These are phyloP conservation scores for Conoideocrella luteorostrata DNA, from an alignment of 2,329 filamentous ascomycete genomes.

Conservation along the genomic window DNA sequence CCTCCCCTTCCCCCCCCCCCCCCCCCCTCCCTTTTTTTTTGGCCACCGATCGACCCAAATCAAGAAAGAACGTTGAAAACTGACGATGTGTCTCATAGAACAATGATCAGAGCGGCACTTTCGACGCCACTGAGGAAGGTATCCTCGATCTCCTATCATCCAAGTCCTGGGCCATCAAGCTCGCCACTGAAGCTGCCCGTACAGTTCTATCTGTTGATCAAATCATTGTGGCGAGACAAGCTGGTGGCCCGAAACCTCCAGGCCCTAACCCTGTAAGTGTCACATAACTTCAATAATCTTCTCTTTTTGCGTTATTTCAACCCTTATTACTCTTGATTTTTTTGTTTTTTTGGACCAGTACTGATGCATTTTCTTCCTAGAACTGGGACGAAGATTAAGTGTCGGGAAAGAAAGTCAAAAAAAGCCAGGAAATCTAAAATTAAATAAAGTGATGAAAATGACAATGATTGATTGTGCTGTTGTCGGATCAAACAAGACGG, in stretches of 20 bases:
- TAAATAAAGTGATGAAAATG: not conserved
- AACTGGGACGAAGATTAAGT: constrained; percentile 59
- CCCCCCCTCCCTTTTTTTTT: not conserved
- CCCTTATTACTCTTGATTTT: too few species aligned
- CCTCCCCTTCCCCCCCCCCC: not conserved
- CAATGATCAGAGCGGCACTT: constrained; percentile 68
- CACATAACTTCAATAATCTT: too few species aligned
- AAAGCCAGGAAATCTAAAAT: not conserved
- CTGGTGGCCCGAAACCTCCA: constrained; percentile 93
- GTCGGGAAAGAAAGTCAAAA: constrained; percentile 16
- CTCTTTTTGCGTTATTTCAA: too few species aligned
- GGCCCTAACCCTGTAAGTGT: constrained; percentile 70
- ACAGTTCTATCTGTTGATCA: constrained; percentile 96
- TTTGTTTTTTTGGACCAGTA: too few species aligned
- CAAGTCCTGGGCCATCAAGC: constrained; percentile 95
- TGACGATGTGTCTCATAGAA: constrained; percentile 46
- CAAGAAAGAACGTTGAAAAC: too few species aligned
- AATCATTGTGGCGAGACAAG: constrained; percentile 96
- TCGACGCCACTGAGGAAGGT: constrained; percentile 80
- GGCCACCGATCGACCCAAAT: too few species aligned
- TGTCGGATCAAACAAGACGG: not conserved
- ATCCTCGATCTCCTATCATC: constrained; percentile 88
- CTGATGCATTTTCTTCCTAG: constrained; percentile 27
- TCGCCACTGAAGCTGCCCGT: constrained; percentile 89
- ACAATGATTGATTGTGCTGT: too few species aligned